Conservation (phyloP, 176 grass and related monocot genomes). For the Phoenix roebelenii region DNA sequence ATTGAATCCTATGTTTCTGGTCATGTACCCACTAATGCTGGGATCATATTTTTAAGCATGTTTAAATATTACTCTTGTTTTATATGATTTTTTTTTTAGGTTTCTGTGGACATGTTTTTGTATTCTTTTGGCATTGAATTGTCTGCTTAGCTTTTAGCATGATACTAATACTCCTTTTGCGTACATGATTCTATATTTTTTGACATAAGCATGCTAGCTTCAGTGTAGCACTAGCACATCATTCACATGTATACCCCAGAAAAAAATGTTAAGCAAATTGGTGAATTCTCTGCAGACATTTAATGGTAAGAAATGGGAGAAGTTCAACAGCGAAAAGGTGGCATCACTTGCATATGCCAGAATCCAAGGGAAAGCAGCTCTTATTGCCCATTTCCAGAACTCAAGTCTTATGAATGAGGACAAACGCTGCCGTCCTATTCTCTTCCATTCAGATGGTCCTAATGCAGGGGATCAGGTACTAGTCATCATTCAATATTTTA, state of each 20-base stretch:
- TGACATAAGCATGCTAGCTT: not conserved
- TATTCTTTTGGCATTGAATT: too few species aligned
- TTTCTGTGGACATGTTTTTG: too few species aligned
- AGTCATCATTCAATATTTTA: not conserved
- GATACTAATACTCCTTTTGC: too few species aligned
- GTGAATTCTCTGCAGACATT: conserved; percentile 41
- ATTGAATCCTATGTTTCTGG: too few species aligned
- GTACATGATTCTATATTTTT: too few species aligned
- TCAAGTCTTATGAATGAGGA: conserved; percentile 99
- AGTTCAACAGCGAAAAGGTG: conserved; percentile 97
- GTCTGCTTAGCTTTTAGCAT: too few species aligned
- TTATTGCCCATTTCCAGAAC: conserved; percentile 93
- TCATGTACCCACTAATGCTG: too few species aligned
- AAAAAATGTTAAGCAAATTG: not conserved
- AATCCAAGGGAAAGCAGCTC: conserved; percentile 73
- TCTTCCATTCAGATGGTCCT: conserved; percentile 91
- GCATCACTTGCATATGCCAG: conserved; percentile 95
- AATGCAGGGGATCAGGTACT: conserved; percentile 93
- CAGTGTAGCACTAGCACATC: not conserved
- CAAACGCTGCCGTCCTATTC: conserved; percentile 89
- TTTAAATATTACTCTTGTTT: too few species aligned
- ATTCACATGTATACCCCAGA: conserved; percentile 9
- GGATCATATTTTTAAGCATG: too few species aligned
- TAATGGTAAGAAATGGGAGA: conserved; percentile 97
- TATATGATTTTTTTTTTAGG: too few species aligned